Evolutionary conservation across 1,284 basidiomycete species (phyloP).

Genomic region (Pholiota adiposa): DNA sequence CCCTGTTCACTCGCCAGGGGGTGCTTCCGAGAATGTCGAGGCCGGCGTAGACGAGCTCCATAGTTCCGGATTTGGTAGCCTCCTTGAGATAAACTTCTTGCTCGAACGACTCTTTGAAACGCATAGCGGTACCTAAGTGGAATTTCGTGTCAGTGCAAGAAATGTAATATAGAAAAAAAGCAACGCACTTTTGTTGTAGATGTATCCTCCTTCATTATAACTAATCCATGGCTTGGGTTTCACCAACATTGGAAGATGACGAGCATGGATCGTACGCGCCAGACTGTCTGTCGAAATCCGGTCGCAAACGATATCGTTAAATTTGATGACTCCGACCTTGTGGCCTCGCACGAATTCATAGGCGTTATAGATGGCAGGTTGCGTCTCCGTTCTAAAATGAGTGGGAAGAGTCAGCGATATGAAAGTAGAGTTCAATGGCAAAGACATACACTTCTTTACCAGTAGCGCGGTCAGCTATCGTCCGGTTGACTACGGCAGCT

Average conservation of each 20-base stretch:
- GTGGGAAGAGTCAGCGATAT: slow-evolving; percentile 1
- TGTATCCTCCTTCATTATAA: slow-evolving; percentile 85
- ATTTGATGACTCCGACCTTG: slow-evolving; percentile 89
- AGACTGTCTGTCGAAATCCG: slow-evolving; percentile 82
- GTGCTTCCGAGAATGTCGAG: slow-evolving; percentile 92
- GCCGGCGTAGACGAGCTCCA: slow-evolving; percentile 88
- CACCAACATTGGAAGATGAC: slow-evolving; percentile 95
- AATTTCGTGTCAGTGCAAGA: slow-evolving; percentile 3
- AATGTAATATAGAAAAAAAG: background rate
- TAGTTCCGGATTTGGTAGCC: slow-evolving; percentile 76
- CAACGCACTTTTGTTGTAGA: slow-evolving; percentile 72
- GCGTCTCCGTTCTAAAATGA: slow-evolving; percentile 67
- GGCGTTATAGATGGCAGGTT: slow-evolving; percentile 91
- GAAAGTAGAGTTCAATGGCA: background rate
- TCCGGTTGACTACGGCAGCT: slow-evolving; percentile 78
- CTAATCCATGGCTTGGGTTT: slow-evolving; percentile 88
- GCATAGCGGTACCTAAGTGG: slow-evolving; percentile 75
- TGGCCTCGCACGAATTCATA: slow-evolving; percentile 95
- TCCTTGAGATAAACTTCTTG: slow-evolving; percentile 83
- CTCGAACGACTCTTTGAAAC: slow-evolving; percentile 91
- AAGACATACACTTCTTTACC: slow-evolving; percentile 57
- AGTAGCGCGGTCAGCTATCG: slow-evolving; percentile 57
- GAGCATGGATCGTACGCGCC: slow-evolving; percentile 84
- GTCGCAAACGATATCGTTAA: slow-evolving; percentile 84
- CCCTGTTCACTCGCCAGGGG: slow-evolving; percentile 87